These are phyloP conservation scores for Trypanosoma theileri DNA, from an alignment of 208 protist species.

Conservation along the genomic window DNA sequence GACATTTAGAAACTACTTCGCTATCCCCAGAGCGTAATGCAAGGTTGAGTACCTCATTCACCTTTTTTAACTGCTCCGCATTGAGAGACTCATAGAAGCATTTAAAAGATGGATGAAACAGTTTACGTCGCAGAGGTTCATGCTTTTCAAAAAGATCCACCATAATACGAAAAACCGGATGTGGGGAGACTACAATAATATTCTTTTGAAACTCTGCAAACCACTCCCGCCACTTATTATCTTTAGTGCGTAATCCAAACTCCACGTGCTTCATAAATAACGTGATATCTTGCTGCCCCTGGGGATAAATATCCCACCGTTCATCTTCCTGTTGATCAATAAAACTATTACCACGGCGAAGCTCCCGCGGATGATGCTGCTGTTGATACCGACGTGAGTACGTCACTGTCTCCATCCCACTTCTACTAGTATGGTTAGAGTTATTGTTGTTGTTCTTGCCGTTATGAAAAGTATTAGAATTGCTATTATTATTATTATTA, in stretches of 20 bases:
- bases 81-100: conserved; percentile 84
- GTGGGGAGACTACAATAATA: conserved; percentile 86
- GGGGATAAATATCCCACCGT: conserved; percentile 9
- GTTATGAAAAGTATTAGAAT: too few species aligned
- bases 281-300: conserved; percentile 52
- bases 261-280: conserved; percentile 88
- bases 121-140: conserved; percentile 83
- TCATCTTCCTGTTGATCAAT: conserved; percentile 22
- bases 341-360: conserved; percentile 13
- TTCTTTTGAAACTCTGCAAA: conserved; percentile 87
- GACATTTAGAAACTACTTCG: conserved; percentile 82
- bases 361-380: conserved; percentile 15
- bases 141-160: conserved; percentile 92
- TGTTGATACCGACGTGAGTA: conserved; percentile 6
- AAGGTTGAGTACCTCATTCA: conserved; percentile 83
- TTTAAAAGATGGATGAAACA: conserved; percentile 91
- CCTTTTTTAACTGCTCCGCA: conserved; percentile 84
- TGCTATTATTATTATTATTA: too few species aligned
- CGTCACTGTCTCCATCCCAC: neutral
- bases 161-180: conserved; percentile 88
- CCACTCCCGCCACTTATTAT: conserved; percentile 87
- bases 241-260: conserved; percentile 68
- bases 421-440: neutral
- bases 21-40: conserved; percentile 78
- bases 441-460: too few species aligned